Conservation (phyloP, 495 filamentous ascomycete species). For the Umbilicaria muhlenbergii region DNA sequence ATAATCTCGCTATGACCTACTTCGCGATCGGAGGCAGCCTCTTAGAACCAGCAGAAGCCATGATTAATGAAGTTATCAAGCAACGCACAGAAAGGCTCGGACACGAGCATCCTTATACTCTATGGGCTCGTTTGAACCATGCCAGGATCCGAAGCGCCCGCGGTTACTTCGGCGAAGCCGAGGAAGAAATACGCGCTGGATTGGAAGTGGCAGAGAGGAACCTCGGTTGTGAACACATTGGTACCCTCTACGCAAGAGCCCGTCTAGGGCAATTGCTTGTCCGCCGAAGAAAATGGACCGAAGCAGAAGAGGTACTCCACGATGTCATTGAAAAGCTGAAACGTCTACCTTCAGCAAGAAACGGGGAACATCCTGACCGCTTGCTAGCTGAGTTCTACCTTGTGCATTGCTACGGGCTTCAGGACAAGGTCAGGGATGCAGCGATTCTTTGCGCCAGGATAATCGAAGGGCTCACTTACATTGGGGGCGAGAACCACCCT, state of each 20-base stretch:
- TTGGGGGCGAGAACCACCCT: no score
- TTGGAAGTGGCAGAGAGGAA: conserved; percentile 8
- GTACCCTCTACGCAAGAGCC: conserved; percentile 7
- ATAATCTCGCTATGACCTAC: conserved; percentile 13
- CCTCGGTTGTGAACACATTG: conserved; percentile 11
- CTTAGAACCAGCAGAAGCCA: neutral
- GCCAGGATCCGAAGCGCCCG: conserved; percentile 11
- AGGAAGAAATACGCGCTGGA: conserved; percentile 5
- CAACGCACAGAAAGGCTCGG: conserved; percentile 11
- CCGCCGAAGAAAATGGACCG: conserved; percentile 2
- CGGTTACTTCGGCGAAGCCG: conserved; percentile 8
- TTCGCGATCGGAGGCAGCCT: neutral
- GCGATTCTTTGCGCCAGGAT: no score
- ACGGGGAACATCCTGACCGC: conserved; percentile 12
- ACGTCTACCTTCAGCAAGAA: conserved; percentile 1
- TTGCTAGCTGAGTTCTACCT: conserved; percentile 10
- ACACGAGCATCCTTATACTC: conserved; percentile 15
- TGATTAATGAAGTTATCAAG: conserved; percentile 6
- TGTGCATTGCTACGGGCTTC: no score
- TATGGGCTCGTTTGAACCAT: conserved; percentile 12
- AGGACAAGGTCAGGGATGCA: no score
- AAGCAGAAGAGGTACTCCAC: conserved; percentile 8
- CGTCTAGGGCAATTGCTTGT: conserved; percentile 10
- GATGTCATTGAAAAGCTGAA: conserved; percentile 7
- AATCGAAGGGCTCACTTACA: no score